These are phyloP conservation scores for Yamadazyma takamatsuzukensis DNA, from an alignment of 805 yeast species.

Conservation along the genomic window DNA sequence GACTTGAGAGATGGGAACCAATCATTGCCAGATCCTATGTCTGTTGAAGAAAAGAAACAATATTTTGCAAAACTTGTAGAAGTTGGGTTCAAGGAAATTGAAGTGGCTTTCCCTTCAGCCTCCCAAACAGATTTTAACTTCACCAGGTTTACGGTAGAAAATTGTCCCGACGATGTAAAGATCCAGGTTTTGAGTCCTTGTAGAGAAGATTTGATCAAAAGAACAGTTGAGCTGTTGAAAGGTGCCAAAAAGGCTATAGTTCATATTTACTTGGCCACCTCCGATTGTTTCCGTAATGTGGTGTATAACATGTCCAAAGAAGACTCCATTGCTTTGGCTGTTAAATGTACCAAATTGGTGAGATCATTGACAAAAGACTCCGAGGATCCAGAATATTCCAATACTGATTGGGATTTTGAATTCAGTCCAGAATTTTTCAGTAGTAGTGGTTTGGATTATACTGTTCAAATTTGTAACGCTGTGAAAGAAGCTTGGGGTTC, in stretches of 20 bases:
- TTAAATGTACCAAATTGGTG: slow-evolving; percentile 58
- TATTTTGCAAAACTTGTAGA: slow-evolving; percentile 67
- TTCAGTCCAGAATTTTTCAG: slow-evolving; percentile 80
- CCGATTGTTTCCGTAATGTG: slow-evolving; percentile 68
- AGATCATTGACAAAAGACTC: slow-evolving; percentile 63
- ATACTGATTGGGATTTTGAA: slow-evolving; percentile 70
- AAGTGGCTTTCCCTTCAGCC: slow-evolving; percentile 80
- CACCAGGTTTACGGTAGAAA: slow-evolving; percentile 69
- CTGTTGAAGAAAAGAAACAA: slow-evolving; percentile 69
- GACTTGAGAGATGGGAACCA: slow-evolving; percentile 85
- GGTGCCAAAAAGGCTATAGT: slow-evolving; percentile 77
- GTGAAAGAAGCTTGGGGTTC: slow-evolving; percentile 77
- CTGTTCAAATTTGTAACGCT: slow-evolving; percentile 65
- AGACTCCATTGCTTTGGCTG: slow-evolving; percentile 59
- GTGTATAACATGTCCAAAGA: slow-evolving; percentile 63
- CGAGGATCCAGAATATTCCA: slow-evolving; percentile 45
- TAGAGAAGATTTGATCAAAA: slow-evolving; percentile 64
- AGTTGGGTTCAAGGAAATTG: slow-evolving; percentile 78
- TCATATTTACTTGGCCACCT: slow-evolving; percentile 73
- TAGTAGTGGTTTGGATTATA: slow-evolving; percentile 64
- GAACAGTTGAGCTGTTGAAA: slow-evolving; percentile 67
- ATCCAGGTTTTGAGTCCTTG: slow-evolving; percentile 77
- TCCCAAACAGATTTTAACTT: slow-evolving; percentile 79
- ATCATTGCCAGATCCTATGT: slow-evolving; percentile 83
- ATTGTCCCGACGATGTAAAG: slow-evolving; percentile 72